These are phyloP conservation scores for Debaryomyces robertsiae DNA, from an alignment of 1,139 yeast genomes.

Conservation along the genomic window DNA sequence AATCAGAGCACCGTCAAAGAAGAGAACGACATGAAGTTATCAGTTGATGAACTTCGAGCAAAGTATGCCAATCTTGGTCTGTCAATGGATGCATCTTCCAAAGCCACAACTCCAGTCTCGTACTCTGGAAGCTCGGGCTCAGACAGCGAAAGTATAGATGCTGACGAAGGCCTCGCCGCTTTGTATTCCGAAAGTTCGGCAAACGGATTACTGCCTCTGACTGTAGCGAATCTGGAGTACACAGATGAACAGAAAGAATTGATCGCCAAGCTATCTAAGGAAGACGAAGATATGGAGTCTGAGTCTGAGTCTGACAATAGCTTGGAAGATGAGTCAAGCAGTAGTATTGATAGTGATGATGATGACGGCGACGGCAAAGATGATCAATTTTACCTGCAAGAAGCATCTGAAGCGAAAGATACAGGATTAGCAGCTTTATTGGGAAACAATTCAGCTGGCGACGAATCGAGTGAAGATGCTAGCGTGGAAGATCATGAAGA, in stretches of 20 bases:
- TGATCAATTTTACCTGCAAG: neutral
- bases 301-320: conserved; percentile 21
- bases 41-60: conserved; percentile 64
- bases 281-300: conserved; percentile 22
- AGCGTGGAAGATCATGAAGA: conserved; percentile 22
- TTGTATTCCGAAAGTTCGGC: conserved; percentile 28
- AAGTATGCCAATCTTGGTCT: conserved; percentile 61
- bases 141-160: conserved; percentile 19
- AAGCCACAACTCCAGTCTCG: neutral
- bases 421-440: conserved; percentile 28
- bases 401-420: conserved; percentile 10
- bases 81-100: conserved; percentile 13
- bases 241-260: conserved; percentile 38
- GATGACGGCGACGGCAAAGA: conserved; percentile 1
- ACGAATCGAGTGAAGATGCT: conserved; percentile 15
- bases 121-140: conserved; percentile 10
- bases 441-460: conserved; percentile 15
- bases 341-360: conserved; percentile 1
- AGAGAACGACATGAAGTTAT: conserved; percentile 54
- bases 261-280: conserved; percentile 25
- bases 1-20: conserved; percentile 19
- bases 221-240: conserved; percentile 25
- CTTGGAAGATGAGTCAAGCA: conserved; percentile 4
- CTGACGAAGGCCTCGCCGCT: conserved; percentile 33
- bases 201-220: conserved; percentile 9